phyloP scores from a whole-genome alignment of 441 rosid species.

The Gossypium aridum region DNA sequence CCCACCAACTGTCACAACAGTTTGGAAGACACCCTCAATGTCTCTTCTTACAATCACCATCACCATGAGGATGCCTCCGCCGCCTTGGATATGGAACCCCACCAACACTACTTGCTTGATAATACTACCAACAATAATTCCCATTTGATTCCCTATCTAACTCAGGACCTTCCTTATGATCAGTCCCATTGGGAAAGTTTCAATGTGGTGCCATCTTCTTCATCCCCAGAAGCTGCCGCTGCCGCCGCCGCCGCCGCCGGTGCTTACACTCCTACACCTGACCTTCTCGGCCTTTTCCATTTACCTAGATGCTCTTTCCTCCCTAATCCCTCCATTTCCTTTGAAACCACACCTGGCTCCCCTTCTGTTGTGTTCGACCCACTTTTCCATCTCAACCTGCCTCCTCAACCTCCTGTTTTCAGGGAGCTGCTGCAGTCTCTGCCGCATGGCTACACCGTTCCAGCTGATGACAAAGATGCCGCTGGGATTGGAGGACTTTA shows the following conservation, averaged over 20 bases:
- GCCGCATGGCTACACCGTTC: slow-evolving; percentile 27
- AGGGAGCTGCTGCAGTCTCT: slow-evolving; percentile 46
- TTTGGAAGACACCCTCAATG: slow-evolving; percentile 26
- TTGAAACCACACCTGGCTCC: slow-evolving; percentile 25
- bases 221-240: slow-evolving; percentile 14
- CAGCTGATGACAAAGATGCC: slow-evolving; percentile 27
- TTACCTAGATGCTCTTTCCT: slow-evolving; percentile 38
- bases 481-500: slow-evolving; percentile 23
- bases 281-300: slow-evolving; percentile 64
- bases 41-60: slow-evolving; percentile 29
- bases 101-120: slow-evolving; percentile 24
- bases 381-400: slow-evolving; percentile 50
- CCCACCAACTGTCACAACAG: slow-evolving; percentile 19
- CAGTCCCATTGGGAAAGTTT: slow-evolving; percentile 38
- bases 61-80: slow-evolving; percentile 15
- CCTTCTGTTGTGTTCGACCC: slow-evolving; percentile 56
- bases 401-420: slow-evolving; percentile 70
- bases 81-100: slow-evolving; percentile 26
- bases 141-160: slow-evolving; percentile 37
- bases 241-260: background rate
- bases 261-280: slow-evolving; percentile 34
- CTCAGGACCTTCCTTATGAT: slow-evolving; percentile 20
- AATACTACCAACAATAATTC: slow-evolving; percentile 2
- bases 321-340: slow-evolving; percentile 41
- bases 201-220: slow-evolving; percentile 19